phyloP scores from a whole-genome alignment of 805 yeast species.

The Ogataea siamensis region DNA sequence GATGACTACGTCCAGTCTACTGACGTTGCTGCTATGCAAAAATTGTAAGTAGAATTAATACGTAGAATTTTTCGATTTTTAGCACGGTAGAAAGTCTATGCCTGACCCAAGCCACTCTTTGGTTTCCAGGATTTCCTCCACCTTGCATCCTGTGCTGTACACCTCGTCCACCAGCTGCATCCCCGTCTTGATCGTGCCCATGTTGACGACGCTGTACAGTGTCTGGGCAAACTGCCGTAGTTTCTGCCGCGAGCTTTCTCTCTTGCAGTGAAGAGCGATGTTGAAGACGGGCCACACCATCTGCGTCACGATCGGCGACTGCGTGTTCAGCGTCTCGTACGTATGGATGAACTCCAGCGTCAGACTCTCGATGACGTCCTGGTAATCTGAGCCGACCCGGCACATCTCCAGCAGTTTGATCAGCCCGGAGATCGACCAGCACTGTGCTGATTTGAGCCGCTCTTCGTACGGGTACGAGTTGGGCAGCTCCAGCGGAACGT shows the following conservation, averaged over 20 bases:
- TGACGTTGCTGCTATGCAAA: slow-evolving; percentile 98
- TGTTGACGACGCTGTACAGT: slow-evolving; percentile 47
- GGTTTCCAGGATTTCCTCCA: slow-evolving; percentile 43
- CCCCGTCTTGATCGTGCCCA: slow-evolving; percentile 51
- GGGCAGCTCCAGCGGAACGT: slow-evolving; percentile 34
- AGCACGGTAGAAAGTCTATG: slow-evolving; percentile 48
- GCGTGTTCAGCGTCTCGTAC: slow-evolving; percentile 44
- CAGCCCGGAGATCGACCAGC: slow-evolving; percentile 48
- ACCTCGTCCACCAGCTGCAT: slow-evolving; percentile 42
- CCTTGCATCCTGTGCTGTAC: slow-evolving; percentile 44
- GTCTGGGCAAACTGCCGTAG: slow-evolving; percentile 38
- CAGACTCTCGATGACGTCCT: slow-evolving; percentile 31
- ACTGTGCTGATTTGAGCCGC: slow-evolving; percentile 51
- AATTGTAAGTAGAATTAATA: slow-evolving; percentile 58
- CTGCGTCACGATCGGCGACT: slow-evolving; percentile 51
- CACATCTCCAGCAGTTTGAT: slow-evolving; percentile 31
- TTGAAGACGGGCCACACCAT: slow-evolving; percentile 64
- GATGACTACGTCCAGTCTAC: slow-evolving; percentile 99
- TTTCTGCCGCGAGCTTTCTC: slow-evolving; percentile 32
- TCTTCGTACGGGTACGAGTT: slow-evolving; percentile 36
- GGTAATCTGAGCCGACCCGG: slow-evolving; percentile 18
- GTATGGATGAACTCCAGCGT: slow-evolving; percentile 47
- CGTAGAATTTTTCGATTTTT: slow-evolving; percentile 3
- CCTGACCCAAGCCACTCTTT: slow-evolving; percentile 49
- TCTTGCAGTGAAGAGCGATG: slow-evolving; percentile 44